Base-by-base conservation (phyloP, 148 eudicot species). In the Amaranthus cruentus region DNA sequence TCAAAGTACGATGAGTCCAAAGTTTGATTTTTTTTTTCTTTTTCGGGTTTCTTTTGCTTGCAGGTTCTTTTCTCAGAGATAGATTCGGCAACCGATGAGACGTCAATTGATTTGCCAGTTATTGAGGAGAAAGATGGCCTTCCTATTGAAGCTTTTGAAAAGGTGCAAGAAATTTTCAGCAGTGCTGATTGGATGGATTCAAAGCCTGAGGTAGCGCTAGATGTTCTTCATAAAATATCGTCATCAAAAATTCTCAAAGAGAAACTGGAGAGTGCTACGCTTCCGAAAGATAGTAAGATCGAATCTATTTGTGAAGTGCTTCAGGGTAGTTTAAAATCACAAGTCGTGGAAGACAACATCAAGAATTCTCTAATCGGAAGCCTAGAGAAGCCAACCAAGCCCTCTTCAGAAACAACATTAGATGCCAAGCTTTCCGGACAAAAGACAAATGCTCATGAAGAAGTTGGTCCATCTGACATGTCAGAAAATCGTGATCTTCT, bases 1-100 rank as follows among this genome's bases (percentile, higher is more conserved):
- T 46, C 65, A 46, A 6, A 3, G 21, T 14, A 46, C 7, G 10
- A 52, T 56, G 44, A 58, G 55, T 44, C 38, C 38, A 62, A 64
- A 42, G 28, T 28, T 51, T 42, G 42, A 62, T 12, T 43, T n/a
- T 48, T 14, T 78, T 63, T 46, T 74, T 21, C 18, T 64, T 62
- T 71, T 58, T 65, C 52, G 18, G 49, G 43, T 59, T 58, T 68
- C 60, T 54, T 69, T 21, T 75, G 47, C 48, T 47, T 78, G 80
- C 80, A 92, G 98, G 84, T 88, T 70, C 84, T 90, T 74, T 88
- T 92, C 79, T 90, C 93, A 47, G 98, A 92, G 72, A 84, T 87
- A 85, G 90, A 90, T 68, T 75, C 88, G 6, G 63, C 76, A 63
- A 70, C 80, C 69, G 80, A 82, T 72, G 72, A 70, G 55, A 54